Base-by-base conservation (phyloP, 2,329 filamentous ascomycete genomes). In the Clarireedia homoeocarpa region DNA sequence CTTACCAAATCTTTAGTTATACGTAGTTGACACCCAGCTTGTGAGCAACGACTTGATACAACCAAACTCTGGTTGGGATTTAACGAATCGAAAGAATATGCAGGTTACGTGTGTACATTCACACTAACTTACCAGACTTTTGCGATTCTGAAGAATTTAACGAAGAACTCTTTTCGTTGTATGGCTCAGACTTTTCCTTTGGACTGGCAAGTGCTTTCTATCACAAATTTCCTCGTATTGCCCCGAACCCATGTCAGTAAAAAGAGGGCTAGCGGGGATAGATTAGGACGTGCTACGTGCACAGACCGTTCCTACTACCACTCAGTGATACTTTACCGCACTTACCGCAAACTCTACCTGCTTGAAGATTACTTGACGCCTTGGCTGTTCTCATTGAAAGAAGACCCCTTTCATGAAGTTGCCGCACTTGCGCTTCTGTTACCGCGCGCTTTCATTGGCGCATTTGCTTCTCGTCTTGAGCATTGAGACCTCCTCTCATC, bases 351-450 rank as follows among this genome's bases (percentile, higher is more conserved):
- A 14, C 53, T 36, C 53, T 50, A 40, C 39, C 26, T 34, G 36
- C 40, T 50, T 50, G 53, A 55, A 55, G 53, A 50, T 26, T 20
- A 36, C 30, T 50, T 55, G 46, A 36, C 46, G 53, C 46, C 26
- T 26, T 24, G 24, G 40, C 26, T 55, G 7, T 49, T 45, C 51
- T 54, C 24, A 14, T 54, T 27, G 44, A 45, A 40, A 42, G 30
- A 12, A 10, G 12, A 3, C 51, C 51, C 40, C 9, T 40, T 49
- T 12, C 30, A 15, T 27, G 34, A 15, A 50, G 46, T 36, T 44
- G 17, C 46, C 17, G 26, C 53, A 34, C 23, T 20, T 15, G 48
- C 46, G 53, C 46, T 55, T 55, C 46, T 50, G 14, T 27, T 55
- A 17, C 38, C 53, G 53, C 53, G 46, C 38, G 20, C 38, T 51